phyloP scores from a whole-genome alignment of 2,329 filamentous ascomycete genomes.

The Pyrenophora graminea region DNA sequence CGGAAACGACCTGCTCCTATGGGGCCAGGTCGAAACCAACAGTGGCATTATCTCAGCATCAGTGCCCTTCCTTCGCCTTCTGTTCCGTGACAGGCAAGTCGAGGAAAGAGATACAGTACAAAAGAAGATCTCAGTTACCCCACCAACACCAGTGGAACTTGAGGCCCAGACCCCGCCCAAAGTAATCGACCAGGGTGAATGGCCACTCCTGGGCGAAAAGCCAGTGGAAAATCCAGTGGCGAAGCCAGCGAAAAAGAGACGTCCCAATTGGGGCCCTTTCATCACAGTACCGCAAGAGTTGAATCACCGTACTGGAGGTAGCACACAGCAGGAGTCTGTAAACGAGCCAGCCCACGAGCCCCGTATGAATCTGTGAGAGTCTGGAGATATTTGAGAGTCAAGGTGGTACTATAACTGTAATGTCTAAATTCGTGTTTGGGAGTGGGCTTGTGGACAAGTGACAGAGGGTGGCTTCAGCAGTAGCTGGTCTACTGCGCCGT shows the following conservation, averaged over 20 bases:
- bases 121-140: constrained; percentile 15
- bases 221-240: background rate
- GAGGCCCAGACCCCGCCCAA: constrained; percentile 18
- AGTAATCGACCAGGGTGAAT: constrained; percentile 26
- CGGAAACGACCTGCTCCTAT: constrained; percentile 47
- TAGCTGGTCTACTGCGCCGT: constrained; percentile 32
- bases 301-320: constrained; percentile 29
- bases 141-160: constrained; percentile 12
- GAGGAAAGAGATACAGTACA: constrained; percentile 13
- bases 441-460: background rate
- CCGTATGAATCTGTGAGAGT: background rate
- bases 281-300: constrained; percentile 42
- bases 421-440: background rate
- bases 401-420: background rate
- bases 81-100: constrained; percentile 40
- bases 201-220: constrained; percentile 24
- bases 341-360: constrained; percentile 5
- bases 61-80: constrained; percentile 50
- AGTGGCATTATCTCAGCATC: constrained; percentile 53
- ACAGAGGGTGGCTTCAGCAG: constrained; percentile 9
- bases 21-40: constrained; percentile 55
- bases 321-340: constrained; percentile 20
- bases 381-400: background rate
- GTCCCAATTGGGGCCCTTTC: constrained; percentile 37
- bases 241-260: constrained; percentile 18